Conservation (phyloP, 2,329 filamentous ascomycete genomes). For the Lanzia echinophila region DNA sequence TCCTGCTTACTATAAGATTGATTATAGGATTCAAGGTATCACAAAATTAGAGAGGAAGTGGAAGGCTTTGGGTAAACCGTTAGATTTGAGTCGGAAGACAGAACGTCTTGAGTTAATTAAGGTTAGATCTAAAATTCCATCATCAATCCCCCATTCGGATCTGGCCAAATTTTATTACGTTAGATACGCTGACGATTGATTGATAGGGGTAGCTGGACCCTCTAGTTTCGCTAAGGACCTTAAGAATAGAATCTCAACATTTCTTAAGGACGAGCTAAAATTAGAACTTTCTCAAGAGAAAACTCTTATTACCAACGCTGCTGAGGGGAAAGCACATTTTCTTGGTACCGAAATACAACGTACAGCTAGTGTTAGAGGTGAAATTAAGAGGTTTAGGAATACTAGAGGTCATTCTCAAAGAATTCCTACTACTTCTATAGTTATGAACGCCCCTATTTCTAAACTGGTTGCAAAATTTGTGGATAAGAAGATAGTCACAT, state of each 20-base stretch:
- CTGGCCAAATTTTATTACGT: not conserved
- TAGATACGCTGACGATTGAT: not conserved
- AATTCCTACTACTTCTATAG: not conserved
- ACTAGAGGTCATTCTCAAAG: not conserved
- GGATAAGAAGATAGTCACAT: not conserved
- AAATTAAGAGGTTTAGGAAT: not conserved
- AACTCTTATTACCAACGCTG: not conserved
- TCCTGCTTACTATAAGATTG: not conserved
- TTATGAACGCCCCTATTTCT: not conserved
- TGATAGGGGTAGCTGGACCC: not conserved
- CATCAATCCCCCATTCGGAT: not conserved
- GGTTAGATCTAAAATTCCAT: not conserved
- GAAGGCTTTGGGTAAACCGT: no score
- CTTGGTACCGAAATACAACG: not conserved
- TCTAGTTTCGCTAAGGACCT: not conserved
- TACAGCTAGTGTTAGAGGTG: not conserved
- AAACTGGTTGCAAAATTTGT: not conserved
- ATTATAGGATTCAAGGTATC: no score
- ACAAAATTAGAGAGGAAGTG: no score
- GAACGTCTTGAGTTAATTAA: not conserved
- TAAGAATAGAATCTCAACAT: not conserved
- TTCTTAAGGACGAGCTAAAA: not conserved
- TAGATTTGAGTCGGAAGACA: no score
- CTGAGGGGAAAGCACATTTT: not conserved
- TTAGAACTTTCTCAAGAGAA: not conserved